These are phyloP conservation scores for Epichloe hybrida DNA, from an alignment of 2,329 filamentous ascomycete genomes.

Conservation along the genomic window DNA sequence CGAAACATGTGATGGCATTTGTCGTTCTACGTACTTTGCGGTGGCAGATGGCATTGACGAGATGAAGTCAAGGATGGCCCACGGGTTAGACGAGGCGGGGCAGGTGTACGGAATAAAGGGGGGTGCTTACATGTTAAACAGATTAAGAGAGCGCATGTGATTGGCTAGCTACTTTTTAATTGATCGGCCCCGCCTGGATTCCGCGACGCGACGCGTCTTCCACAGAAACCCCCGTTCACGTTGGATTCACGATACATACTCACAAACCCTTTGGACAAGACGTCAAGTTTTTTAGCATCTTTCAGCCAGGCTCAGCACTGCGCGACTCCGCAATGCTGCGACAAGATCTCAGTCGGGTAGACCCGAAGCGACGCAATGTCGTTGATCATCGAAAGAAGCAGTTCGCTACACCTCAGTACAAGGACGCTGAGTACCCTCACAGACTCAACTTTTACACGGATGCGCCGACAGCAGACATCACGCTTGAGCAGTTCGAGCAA, in stretches of 20 bases:
- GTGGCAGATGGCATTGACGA: background rate
- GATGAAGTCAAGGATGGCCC: background rate
- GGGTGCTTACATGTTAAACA: no score
- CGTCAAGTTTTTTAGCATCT: background rate
- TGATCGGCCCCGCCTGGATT: conserved; percentile 10
- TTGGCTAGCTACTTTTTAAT: conserved; percentile 10
- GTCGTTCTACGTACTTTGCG: background rate
- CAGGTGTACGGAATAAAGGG: no score
- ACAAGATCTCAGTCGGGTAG: conserved; percentile 38
- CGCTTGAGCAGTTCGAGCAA: conserved; percentile 93
- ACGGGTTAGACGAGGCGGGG: no score
- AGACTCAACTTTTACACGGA: conserved; percentile 85
- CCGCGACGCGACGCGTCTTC: conserved; percentile 24
- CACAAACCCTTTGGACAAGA: background rate
- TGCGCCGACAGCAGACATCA: conserved; percentile 86
- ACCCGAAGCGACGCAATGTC: conserved; percentile 61
- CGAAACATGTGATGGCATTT: background rate
- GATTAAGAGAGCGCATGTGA: background rate
- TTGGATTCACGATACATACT: background rate
- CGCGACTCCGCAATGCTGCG: conserved; percentile 28
- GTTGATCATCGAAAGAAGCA: conserved; percentile 76
- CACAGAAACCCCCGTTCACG: conserved; percentile 4
- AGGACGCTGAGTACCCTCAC: conserved; percentile 66
- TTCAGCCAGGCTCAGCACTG: background rate
- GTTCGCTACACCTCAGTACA: conserved; percentile 65